phyloP scores from a whole-genome alignment of 495 filamentous ascomycete genomes.

The Sphaerosporella brunnea region DNA sequence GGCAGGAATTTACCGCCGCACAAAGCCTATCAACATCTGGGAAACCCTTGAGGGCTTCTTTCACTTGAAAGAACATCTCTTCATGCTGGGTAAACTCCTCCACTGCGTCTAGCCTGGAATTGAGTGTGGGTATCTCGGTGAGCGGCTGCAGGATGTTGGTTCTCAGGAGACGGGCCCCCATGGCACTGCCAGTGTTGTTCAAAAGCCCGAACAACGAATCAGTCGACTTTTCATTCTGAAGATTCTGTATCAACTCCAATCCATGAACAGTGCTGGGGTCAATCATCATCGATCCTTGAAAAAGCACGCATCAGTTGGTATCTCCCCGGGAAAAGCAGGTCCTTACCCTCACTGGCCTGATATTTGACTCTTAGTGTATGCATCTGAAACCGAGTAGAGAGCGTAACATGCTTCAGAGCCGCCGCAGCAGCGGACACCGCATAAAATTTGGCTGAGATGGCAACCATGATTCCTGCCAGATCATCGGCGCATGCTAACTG shows the following conservation, averaged over 20 bases:
- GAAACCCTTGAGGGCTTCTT: constrained; percentile 56
- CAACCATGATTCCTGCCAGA: constrained; percentile 57
- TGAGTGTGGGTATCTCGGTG: constrained; percentile 39
- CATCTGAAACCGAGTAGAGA: constrained; percentile 40
- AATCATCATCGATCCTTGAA: constrained; percentile 69
- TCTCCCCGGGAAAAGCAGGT: too few species aligned
- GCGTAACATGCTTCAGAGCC: constrained; percentile 63
- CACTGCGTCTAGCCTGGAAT: constrained; percentile 59
- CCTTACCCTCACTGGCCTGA: constrained; percentile 49
- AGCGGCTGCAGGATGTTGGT: constrained; percentile 81
- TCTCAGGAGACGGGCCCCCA: constrained; percentile 66
- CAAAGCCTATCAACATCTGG: constrained; percentile 52
- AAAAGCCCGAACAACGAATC: constrained; percentile 67
- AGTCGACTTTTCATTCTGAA: constrained; percentile 54
- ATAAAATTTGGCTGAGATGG: constrained; percentile 71
- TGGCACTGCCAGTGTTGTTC: constrained; percentile 70
- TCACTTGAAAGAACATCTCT: constrained; percentile 66
- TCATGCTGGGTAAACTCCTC: constrained; percentile 71
- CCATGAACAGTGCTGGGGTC: constrained; percentile 70
- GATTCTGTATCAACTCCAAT: constrained; percentile 78
- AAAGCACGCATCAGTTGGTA: too few species aligned
- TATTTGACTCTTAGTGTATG: constrained; percentile 76
- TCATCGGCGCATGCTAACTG: constrained; percentile 60
- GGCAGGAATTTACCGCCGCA: constrained; percentile 33
- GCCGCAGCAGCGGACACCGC: constrained; percentile 78